phyloP scores from a whole-genome alignment of 805 yeast genomes.

The Jamesozyma lodderae region DNA sequence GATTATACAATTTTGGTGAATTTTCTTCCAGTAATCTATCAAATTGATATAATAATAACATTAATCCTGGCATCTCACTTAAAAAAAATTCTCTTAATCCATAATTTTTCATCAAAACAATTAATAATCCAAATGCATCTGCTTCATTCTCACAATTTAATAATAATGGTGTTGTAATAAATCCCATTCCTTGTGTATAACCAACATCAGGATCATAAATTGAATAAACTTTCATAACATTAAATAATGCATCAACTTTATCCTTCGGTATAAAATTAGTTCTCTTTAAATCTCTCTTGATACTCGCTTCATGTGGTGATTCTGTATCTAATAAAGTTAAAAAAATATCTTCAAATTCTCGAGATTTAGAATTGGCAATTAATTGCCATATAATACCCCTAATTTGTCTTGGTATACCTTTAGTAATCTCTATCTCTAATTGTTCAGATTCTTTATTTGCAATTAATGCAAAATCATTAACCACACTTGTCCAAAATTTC shows the following conservation, averaged over 20 bases:
- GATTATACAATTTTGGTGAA: slow-evolving; percentile 63
- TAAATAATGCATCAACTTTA: slow-evolving; percentile 55
- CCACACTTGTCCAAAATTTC: slow-evolving; percentile 83
- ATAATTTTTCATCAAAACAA: slow-evolving; percentile 76
- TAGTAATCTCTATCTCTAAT: slow-evolving; percentile 51
- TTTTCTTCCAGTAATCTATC: slow-evolving; percentile 76
- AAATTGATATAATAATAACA: slow-evolving; percentile 76
- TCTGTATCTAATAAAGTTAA: slow-evolving; percentile 39
- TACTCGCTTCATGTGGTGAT: slow-evolving; percentile 63
- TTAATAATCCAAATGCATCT: slow-evolving; percentile 77
- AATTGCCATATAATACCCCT: slow-evolving; percentile 92
- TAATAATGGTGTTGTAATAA: slow-evolving; percentile 75
- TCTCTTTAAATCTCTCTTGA: slow-evolving; percentile 73
- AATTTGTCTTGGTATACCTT: slow-evolving; percentile 77
- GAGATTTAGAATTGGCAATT: slow-evolving; percentile 68
- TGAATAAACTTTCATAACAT: slow-evolving; percentile 76
- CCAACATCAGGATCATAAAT: slow-evolving; percentile 89
- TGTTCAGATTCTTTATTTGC: slow-evolving; percentile 53
- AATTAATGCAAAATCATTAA: slow-evolving; percentile 62
- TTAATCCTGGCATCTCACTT: slow-evolving; percentile 92
- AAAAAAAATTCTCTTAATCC: slow-evolving; percentile 67
- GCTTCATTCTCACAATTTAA: slow-evolving; percentile 60
- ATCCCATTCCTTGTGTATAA: slow-evolving; percentile 97
- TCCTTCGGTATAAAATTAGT: slow-evolving; percentile 69
- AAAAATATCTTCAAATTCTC: slow-evolving; percentile 31